phyloP scores from a whole-genome alignment of 169 alveolate species.

The Toxoplasma gondii region DNA sequence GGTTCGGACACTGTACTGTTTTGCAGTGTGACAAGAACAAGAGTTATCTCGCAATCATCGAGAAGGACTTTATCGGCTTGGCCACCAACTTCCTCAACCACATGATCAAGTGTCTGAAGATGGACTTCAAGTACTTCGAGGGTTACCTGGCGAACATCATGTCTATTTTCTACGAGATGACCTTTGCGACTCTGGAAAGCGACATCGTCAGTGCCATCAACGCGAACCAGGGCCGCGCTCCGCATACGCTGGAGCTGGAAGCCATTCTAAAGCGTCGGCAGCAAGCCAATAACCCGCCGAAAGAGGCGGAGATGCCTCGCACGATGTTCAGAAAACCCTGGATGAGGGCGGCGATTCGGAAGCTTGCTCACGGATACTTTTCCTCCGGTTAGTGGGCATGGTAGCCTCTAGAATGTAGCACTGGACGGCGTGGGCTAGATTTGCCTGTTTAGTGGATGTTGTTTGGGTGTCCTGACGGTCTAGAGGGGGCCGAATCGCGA shows the following conservation, averaged over 20 bases:
- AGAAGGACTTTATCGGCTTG: background rate
- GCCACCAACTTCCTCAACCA: slow-evolving; percentile 31
- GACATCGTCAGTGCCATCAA: slow-evolving; percentile 48
- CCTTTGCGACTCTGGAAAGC: slow-evolving; percentile 46
- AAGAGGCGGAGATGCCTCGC: slow-evolving; percentile 39
- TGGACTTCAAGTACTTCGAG: slow-evolving; percentile 48
- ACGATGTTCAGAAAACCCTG: slow-evolving; percentile 60
- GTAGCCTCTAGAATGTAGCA: no score
- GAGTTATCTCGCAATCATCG: background rate
- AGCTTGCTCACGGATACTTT: slow-evolving; percentile 63
- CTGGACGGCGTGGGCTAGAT: no score
- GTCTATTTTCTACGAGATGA: slow-evolving; percentile 62
- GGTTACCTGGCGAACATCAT: slow-evolving; percentile 54
- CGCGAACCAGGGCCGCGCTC: slow-evolving; percentile 21
- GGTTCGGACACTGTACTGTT: background rate
- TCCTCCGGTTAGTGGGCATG: slow-evolving; percentile 40
- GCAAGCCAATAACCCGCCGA: background rate
- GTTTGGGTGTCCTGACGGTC: background rate
- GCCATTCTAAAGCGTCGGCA: slow-evolving; percentile 22
- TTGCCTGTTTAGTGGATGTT: background rate
- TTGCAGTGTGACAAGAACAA: slow-evolving; percentile 52
- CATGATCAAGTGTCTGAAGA: slow-evolving; percentile 25
- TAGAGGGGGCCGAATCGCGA: no score
- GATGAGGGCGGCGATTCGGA: slow-evolving; percentile 24
- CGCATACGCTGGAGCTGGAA: slow-evolving; percentile 17